These are phyloP conservation scores for Blastocystis sp. DNA, from an alignment of 352 stramenopile genomes.

Conservation along the genomic window DNA sequence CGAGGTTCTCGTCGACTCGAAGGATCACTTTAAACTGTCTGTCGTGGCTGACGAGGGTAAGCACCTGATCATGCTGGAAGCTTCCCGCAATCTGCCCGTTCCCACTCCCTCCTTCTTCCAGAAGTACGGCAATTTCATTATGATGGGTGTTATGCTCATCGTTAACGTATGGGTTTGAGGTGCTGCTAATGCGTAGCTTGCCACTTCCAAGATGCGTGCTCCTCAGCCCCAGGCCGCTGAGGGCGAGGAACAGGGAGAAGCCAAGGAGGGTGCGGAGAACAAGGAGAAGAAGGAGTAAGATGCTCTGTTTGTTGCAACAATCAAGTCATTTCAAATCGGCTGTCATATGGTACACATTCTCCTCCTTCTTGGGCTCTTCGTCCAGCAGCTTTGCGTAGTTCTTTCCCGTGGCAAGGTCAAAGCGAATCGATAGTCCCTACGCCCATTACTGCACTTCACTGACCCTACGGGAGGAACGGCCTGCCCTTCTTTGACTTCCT, in stretches of 20 bases:
- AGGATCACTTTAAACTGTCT: slow-evolving; percentile 19
- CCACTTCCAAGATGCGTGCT: not conserved
- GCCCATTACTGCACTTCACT: not conserved
- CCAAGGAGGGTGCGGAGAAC: not conserved
- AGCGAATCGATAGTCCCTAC: slow-evolving; percentile 54
- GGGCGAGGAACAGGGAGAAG: not conserved
- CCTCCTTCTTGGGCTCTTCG: not conserved
- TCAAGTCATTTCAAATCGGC: not conserved
- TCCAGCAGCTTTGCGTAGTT: slow-evolving; percentile 49
- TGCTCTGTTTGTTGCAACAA: not conserved
- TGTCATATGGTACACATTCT: not conserved
- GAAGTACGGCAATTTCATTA: slow-evolving; percentile 63
- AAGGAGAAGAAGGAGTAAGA: not conserved
- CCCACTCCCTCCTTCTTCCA: slow-evolving; percentile 36
- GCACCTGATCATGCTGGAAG: not conserved
- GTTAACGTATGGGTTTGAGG: not conserved
- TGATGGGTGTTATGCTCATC: slow-evolving; percentile 60
- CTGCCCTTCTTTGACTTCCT: slow-evolving; percentile 36
- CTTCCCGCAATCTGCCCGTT: not conserved
- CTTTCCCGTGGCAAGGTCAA: slow-evolving; percentile 64
- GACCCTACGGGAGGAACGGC: slow-evolving; percentile 26
- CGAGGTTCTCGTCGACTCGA: not conserved
- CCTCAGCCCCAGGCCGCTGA: not conserved
- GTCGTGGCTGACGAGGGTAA: not conserved
- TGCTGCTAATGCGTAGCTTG: not conserved